These are phyloP conservation scores for Aspergillus neotritici DNA, from an alignment of 2,329 filamentous ascomycete genomes.

Conservation along the genomic window DNA sequence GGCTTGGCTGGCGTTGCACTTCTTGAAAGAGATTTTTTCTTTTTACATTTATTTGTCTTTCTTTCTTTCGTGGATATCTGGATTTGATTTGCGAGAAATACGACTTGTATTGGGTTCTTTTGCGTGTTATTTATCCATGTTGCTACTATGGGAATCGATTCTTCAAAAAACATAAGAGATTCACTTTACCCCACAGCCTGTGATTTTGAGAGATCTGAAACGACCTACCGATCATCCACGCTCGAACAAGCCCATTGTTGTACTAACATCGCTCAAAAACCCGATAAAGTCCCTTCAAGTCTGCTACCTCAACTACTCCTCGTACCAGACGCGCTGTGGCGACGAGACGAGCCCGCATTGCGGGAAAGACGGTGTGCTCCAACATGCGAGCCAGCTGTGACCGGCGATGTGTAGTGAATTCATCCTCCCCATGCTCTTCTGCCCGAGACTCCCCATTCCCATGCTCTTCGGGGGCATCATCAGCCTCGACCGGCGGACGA, in stretches of 20 bases:
- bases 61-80: constrained; percentile 8
- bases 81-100: constrained; percentile 10
- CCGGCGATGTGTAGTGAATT: constrained; percentile 49
- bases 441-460: constrained; percentile 5
- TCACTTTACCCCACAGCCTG: background rate
- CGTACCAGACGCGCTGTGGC: constrained; percentile 73
- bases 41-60: constrained; percentile 2
- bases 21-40: constrained; percentile 5
- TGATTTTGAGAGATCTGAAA: background rate
- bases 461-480: background rate
- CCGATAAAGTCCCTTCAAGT: constrained; percentile 84
- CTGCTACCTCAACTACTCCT: constrained; percentile 78
- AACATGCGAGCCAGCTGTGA: constrained; percentile 67
- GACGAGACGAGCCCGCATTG: constrained; percentile 74
- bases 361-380: constrained; percentile 84
- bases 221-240: too few species aligned
- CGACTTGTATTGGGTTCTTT: background rate
- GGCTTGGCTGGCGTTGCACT: background rate
- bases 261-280: constrained; percentile 88
- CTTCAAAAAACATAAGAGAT: background rate
- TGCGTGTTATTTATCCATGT: background rate
- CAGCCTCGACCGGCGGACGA: constrained; percentile 4
- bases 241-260: too few species aligned
- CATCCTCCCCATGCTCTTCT: constrained; percentile 42
- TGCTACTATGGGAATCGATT: too few species aligned